phyloP scores from a whole-genome alignment of 1,139 yeast species.

The Yamadazyma kanchanaburiensis region DNA sequence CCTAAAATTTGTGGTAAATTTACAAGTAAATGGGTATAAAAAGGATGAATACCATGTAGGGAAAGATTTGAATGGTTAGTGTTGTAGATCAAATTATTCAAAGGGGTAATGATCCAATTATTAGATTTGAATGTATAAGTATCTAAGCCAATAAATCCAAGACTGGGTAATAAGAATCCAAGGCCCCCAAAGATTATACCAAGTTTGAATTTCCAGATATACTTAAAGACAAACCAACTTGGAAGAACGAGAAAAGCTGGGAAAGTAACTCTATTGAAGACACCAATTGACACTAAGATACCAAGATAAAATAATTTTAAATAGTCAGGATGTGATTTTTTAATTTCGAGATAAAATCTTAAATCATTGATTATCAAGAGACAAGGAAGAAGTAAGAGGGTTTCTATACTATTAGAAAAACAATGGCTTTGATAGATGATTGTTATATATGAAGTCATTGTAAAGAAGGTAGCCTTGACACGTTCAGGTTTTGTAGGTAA shows the following conservation, averaged over 20 bases:
- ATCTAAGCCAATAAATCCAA: conserved; percentile 50
- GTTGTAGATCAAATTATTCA: conserved; percentile 76
- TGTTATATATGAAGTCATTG: conserved; percentile 76
- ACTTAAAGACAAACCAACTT: conserved; percentile 32
- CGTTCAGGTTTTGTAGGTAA: conserved; percentile 61
- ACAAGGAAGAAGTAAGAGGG: conserved; percentile 58
- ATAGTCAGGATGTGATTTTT: conserved; percentile 5
- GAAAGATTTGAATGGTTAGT: conserved; percentile 55
- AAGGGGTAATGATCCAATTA: conserved; percentile 46
- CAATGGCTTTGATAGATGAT: conserved; percentile 82
- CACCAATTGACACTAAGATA: conserved; percentile 55
- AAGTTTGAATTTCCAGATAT: conserved; percentile 26
- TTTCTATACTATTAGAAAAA: conserved; percentile 84
- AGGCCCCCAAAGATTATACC: conserved; percentile 19
- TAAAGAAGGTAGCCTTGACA: conserved; percentile 60
- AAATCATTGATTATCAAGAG: conserved; percentile 50
- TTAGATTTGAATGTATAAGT: conserved; percentile 26
- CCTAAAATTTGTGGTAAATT: conserved; percentile 83
- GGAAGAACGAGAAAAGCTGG: conserved; percentile 73
- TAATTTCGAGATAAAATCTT: conserved; percentile 24
- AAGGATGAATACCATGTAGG: conserved; percentile 80
- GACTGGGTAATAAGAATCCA: conserved; percentile 33
- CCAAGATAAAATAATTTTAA: conserved; percentile 44
- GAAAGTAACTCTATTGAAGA: conserved; percentile 84
- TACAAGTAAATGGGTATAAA: conserved; percentile 66